phyloP scores from a whole-genome alignment of 2,329 filamentous ascomycete genomes.

The Trichophaea hybrida region DNA sequence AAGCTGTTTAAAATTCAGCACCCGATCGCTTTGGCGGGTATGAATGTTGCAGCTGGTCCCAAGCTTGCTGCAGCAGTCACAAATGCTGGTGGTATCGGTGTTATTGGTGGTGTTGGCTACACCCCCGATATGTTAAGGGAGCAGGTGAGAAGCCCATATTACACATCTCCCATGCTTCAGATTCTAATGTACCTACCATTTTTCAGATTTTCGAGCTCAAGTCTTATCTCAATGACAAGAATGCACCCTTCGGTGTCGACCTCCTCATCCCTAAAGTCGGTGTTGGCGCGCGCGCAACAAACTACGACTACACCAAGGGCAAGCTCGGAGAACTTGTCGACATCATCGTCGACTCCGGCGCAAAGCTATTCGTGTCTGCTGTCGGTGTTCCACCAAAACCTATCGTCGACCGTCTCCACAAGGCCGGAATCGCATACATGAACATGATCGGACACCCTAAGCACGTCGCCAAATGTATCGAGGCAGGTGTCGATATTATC shows the following conservation, averaged over 20 bases:
- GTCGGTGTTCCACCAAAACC: conserved; percentile 82
- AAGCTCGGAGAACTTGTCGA: conserved; percentile 83
- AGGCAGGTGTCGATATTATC: conserved; percentile 86
- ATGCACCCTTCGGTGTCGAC: conserved; percentile 88
- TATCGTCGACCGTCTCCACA: conserved; percentile 82
- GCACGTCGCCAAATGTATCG: conserved; percentile 92
- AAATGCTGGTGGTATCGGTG: conserved; percentile 89
- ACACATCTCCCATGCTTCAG: not conserved
- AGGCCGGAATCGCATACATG: conserved; percentile 84
- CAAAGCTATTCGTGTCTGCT: conserved; percentile 89
- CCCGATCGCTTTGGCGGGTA: conserved; percentile 86
- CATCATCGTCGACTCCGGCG: conserved; percentile 82
- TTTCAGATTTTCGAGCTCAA: conserved; percentile 83
- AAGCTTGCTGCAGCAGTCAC: conserved; percentile 93
- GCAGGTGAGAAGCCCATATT: conserved; percentile 22
- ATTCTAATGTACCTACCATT: not conserved
- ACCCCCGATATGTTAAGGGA: conserved; percentile 94
- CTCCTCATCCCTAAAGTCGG: conserved; percentile 88
- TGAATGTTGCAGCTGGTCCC: conserved; percentile 96
- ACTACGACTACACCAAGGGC: conserved; percentile 99
- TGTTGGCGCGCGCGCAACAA: conserved; percentile 59
- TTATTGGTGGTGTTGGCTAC: conserved; percentile 90
- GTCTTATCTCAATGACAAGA: conserved; percentile 73
- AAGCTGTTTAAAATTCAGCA: conserved; percentile 98
- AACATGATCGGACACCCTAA: conserved; percentile 99